phyloP scores from a whole-genome alignment of 176 grass and related monocot genomes.

The sorghum (Sorghum bicolor) region DNA sequence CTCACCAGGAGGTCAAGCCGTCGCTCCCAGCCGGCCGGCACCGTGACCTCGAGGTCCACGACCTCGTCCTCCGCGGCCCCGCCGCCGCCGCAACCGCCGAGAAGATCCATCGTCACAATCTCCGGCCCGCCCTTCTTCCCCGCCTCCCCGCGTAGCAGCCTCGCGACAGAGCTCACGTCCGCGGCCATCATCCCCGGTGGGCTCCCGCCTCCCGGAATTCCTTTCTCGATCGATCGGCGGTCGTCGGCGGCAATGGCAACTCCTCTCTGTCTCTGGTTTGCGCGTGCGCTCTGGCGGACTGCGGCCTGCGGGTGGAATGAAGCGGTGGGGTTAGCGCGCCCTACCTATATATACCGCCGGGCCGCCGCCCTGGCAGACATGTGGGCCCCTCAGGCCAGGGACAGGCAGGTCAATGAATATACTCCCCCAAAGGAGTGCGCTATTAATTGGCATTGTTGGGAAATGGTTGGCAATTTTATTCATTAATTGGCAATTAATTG shows the following conservation, averaged over 20 bases:
- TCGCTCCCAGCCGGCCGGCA: conserved; percentile 49
- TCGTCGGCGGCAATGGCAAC: not conserved
- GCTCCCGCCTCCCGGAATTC: not conserved
- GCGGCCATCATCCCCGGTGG: conserved; percentile 28
- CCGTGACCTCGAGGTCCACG: conserved; percentile 51
- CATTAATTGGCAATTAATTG: conserved; percentile 34
- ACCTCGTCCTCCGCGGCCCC: conserved; percentile 12
- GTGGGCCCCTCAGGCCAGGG: conserved; percentile 20
- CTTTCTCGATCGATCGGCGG: not conserved
- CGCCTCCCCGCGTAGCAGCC: conserved; percentile 44
- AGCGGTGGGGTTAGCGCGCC: conserved; percentile 14
- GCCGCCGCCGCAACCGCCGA: conserved; percentile 31
- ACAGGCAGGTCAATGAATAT: conserved; percentile 15
- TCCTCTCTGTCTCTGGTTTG: not conserved
- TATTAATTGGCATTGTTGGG: conserved; percentile 41
- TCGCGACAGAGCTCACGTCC: conserved; percentile 48
- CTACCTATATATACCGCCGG: conserved; percentile 34
- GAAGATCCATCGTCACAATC: conserved; percentile 66
- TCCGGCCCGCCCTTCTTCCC: conserved; percentile 38
- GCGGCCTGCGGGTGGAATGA: not conserved
- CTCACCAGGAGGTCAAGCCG: conserved; percentile 51
- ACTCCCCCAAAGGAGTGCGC: not conserved
- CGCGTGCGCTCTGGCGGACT: not conserved
- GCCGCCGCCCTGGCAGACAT: not conserved
- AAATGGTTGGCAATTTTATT: conserved; percentile 42